Percentiles rank a stretch among this genome's conserved stretches.
Conservation (phyloP, 2,329 filamentous ascomycete species). For the Sphaerulina populicola region DNA sequence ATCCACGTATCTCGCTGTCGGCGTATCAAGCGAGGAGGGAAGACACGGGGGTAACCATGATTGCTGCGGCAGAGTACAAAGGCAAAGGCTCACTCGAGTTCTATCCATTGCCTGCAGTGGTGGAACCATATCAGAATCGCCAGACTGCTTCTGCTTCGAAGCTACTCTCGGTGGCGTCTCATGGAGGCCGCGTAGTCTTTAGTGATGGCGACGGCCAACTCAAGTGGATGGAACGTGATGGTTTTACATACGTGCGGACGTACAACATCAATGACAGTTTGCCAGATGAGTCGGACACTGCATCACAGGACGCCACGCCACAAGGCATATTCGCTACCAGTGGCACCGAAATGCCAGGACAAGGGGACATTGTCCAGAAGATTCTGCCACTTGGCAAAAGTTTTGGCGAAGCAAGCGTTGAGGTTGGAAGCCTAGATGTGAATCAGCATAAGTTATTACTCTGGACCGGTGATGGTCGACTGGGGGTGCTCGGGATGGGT, state of each 20-base stretch:
- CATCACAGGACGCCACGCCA: conserved; percentile 16
- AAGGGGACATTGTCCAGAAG: conserved; percentile 70
- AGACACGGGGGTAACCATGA: conserved; percentile 54
- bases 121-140: conserved; percentile 58
- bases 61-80: conserved; percentile 85
- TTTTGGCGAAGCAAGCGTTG: background rate
- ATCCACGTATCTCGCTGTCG: conserved; percentile 42
- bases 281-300: background rate
- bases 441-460: conserved; percentile 61
- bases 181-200: conserved; percentile 73
- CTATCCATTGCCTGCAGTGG: conserved; percentile 51
- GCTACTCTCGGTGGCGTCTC: conserved; percentile 68
- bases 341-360: conserved; percentile 24
- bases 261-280: conserved; percentile 49
- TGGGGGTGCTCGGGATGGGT: conserved; percentile 58
- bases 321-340: conserved; percentile 24
- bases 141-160: conserved; percentile 75
- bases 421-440: conserved; percentile 21
- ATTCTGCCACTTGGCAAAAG: conserved; percentile 50
- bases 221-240: conserved; percentile 87
- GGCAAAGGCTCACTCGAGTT: conserved; percentile 82
- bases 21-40: conserved; percentile 49
- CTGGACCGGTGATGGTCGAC: conserved; percentile 74
- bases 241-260: conserved; percentile 47
- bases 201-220: conserved; percentile 76